A percentile compares a stretch with the other conserved stretches of the same genome.
Evolutionary conservation across 2,329 filamentous ascomycete genomes (phyloP).

Genomic region (Fusarium annulatum): DNA sequence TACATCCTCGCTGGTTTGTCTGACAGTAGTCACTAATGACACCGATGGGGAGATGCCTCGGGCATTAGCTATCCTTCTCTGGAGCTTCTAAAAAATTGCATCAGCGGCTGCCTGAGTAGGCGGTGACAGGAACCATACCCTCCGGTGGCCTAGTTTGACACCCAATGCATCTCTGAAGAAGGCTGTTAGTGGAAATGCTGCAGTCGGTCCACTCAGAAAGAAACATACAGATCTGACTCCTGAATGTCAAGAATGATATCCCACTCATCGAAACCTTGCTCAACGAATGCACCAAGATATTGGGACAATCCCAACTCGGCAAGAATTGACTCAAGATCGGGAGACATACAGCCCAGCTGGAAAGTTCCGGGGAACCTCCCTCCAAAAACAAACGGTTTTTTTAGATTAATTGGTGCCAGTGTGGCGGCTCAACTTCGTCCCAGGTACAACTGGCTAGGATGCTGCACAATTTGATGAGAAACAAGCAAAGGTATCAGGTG

Average conservation of each 20-base stretch:
- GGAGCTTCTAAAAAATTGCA: slow-evolving; percentile 72
- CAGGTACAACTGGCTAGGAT: slow-evolving; percentile 1
- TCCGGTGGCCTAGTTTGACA: slow-evolving; percentile 83
- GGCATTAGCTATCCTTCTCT: slow-evolving; percentile 81
- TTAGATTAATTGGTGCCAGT: slow-evolving; percentile 35
- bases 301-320: slow-evolving; percentile 81
- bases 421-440: slow-evolving; percentile 16
- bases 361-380: slow-evolving; percentile 25
- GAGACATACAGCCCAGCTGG: slow-evolving; percentile 57
- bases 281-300: slow-evolving; percentile 77
- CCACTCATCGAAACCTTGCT: slow-evolving; percentile 88
- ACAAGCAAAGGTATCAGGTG: not conserved
- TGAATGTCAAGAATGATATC: slow-evolving; percentile 86
- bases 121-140: slow-evolving; percentile 64
- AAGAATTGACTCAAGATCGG: slow-evolving; percentile 72
- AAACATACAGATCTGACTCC: slow-evolving; percentile 80
- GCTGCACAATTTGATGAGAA: not conserved
- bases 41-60: slow-evolving; percentile 69
- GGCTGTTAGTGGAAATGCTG: slow-evolving; percentile 32
- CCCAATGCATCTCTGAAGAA: slow-evolving; percentile 72
- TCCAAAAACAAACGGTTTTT: slow-evolving; percentile 6
- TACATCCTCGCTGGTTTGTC: slow-evolving; percentile 63
- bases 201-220: not conserved
- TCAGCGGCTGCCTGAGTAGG: slow-evolving; percentile 10
- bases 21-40: slow-evolving; percentile 62